Percentiles rank a stretch among this genome's conserved stretches.
Conservation (phyloP, 2,329 filamentous ascomycete genomes). For the Colletotrichum musicola region DNA sequence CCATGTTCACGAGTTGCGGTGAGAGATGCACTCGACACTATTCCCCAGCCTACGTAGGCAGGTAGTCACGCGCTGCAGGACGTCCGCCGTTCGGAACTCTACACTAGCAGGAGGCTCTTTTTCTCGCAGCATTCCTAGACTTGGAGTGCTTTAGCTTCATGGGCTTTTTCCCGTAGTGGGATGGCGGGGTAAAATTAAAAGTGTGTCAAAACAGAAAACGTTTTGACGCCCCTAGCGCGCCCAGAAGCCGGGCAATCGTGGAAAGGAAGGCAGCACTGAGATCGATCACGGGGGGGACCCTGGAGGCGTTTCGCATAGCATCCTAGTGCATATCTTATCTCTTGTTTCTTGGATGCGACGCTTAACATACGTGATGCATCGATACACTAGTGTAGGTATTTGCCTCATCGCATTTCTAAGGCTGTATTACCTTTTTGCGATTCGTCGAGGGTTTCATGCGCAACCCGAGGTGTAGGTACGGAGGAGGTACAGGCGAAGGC, state of each 20-base stretch:
- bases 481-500: no score
- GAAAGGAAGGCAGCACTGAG: not conserved
- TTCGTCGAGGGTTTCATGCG: no score
- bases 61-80: no score
- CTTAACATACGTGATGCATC: no score
- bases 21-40: not conserved
- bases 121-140: not conserved
- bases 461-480: no score
- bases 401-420: no score
- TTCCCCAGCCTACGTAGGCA: no score
- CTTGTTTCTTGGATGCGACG: not conserved
- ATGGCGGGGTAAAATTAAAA: conserved; percentile 27
- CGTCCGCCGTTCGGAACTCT: no score
- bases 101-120: conserved; percentile 4
- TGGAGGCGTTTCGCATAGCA: not conserved
- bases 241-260: conserved; percentile 23
- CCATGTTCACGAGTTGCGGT: not conserved
- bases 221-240: conserved; percentile 24
- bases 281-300: conserved; percentile 4
- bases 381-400: no score
- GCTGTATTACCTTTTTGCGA: no score
- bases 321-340: not conserved
- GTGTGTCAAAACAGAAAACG: conserved; percentile 16
- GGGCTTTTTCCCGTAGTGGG: conserved; percentile 1
- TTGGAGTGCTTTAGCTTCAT: not conserved